Evolutionary conservation across 148 eudicot genomes (phyloP).

Genomic region (Chenopodium formosanum): DNA sequence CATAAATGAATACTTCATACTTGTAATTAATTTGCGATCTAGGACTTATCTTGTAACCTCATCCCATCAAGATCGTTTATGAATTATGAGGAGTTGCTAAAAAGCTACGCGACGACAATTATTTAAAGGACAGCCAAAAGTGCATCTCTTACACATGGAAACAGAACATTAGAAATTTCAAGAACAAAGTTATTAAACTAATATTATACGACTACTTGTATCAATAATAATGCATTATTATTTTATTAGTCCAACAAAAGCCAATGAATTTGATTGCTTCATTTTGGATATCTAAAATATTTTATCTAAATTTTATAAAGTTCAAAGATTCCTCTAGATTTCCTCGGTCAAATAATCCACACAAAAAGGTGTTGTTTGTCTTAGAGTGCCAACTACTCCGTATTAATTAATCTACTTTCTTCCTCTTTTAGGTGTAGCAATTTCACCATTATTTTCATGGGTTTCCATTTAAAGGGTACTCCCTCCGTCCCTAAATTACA

Average conservation of each 20-base stretch:
- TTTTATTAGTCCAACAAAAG: neutral
- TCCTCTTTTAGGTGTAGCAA: neutral
- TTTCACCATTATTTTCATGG: neutral
- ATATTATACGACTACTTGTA: no score
- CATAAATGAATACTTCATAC: no score
- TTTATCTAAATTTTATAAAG: neutral
- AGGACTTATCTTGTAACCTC: neutral
- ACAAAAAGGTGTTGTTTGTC: constrained; percentile 21
- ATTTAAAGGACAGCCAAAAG: constrained; percentile 24
- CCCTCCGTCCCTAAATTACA: no score
- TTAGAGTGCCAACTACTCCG: constrained; percentile 3
- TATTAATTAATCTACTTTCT: neutral
- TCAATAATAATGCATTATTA: no score
- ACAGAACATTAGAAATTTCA: no score
- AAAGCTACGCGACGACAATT: neutral
- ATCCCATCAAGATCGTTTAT: neutral
- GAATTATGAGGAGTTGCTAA: neutral
- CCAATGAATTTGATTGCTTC: neutral
- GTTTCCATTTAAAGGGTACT: neutral
- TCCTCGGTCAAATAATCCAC: neutral
- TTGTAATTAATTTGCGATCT: neutral
- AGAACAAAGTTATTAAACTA: no score
- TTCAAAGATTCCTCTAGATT: constrained; percentile 2
- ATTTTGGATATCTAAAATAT: neutral
- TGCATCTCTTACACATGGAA: constrained; percentile 20